Base-by-base conservation (phyloP, 345 rosid genomes). In the Moricandia arvensis region DNA sequence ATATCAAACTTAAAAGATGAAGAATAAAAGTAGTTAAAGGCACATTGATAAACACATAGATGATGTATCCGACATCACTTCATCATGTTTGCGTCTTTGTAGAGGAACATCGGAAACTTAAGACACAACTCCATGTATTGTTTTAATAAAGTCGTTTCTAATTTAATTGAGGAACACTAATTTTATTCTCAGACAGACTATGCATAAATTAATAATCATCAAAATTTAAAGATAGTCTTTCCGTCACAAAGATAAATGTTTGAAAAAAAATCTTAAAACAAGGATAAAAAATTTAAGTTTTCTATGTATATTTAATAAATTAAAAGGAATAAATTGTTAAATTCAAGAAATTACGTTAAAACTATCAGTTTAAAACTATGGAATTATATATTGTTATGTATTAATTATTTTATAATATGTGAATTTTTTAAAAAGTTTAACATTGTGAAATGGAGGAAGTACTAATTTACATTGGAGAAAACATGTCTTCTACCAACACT, bases 391-490 rank as follows among this genome's bases (percentile, higher is more conserved):
- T n/a, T n/a, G n/a, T n/a, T n/a, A n/a, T n/a, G n/a, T n/a, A n/a
- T n/a, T n/a, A n/a, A n/a, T n/a, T n/a, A n/a, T n/a, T n/a, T n/a
- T n/a, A n/a, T n/a, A n/a, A n/a, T n/a, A n/a, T n/a, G n/a, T n/a
- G n/a, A n/a, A n/a, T n/a, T n/a, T n/a, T n/a, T n/a, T n/a, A n/a
- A n/a, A n/a, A n/a, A n/a, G n/a, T n/a, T n/a, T n/a, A n/a, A n/a
- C n/a, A n/a, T n/a, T n/a, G n/a, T n/a, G n/a, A n/a, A n/a, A n/a
- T n/a, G n/a, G n/a, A n/a, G n/a, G n/a, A n/a, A n/a, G n/a, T n/a
- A n/a, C n/a, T n/a, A n/a, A n/a, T n/a, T n/a, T n/a, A n/a, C 63
- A 53, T 53, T 11, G 21, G 69, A 69, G 75, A 69, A 68, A 70
- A 76, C 70, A 69, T 76, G 66, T 69, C 65, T n/a, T n/a, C n/a